phyloP scores from a whole-genome alignment of 176 grass and related monocot species.

The Eragrostis nindensis region DNA sequence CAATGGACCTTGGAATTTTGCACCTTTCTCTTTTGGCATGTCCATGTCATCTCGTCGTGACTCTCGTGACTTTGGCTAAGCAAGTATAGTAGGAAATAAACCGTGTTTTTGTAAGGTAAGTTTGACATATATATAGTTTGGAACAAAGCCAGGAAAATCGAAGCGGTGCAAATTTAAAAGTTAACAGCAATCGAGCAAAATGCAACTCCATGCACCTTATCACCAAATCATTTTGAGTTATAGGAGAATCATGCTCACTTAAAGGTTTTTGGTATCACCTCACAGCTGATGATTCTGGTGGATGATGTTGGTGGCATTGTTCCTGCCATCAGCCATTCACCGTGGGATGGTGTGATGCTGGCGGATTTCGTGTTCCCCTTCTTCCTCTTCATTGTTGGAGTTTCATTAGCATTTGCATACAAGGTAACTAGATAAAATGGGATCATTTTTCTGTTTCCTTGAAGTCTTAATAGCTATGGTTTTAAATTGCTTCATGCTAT shows the following conservation, averaged over 20 bases:
- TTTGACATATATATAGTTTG: too few relatives aligned
- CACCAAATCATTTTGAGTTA: not conserved
- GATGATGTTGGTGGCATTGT: constrained; percentile 71
- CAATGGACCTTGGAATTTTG: not conserved
- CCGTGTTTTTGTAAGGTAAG: too few relatives aligned
- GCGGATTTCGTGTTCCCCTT: constrained; percentile 91
- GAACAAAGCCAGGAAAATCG: not conserved
- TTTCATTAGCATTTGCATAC: constrained; percentile 71
- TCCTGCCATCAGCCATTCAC: constrained; percentile 73
- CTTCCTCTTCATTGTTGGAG: constrained; percentile 86
- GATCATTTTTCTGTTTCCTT: not conserved
- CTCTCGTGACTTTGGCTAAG: not conserved
- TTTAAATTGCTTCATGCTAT: not conserved
- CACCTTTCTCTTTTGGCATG: not conserved
- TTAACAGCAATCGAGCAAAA: too few relatives aligned
- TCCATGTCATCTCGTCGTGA: too few relatives aligned
- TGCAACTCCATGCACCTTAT: not conserved
- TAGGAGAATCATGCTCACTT: not conserved
- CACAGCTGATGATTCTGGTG: constrained; percentile 86
- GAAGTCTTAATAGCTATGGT: not conserved
- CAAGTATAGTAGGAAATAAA: not conserved
- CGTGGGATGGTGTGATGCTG: constrained; percentile 61
- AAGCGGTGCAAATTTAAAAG: too few relatives aligned
- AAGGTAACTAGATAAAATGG: constrained; percentile 42
- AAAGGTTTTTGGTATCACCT: not conserved